These are phyloP conservation scores for Exophiala phaeomuriformis DNA, from an alignment of 2,329 filamentous ascomycete species.

Conservation along the genomic window DNA sequence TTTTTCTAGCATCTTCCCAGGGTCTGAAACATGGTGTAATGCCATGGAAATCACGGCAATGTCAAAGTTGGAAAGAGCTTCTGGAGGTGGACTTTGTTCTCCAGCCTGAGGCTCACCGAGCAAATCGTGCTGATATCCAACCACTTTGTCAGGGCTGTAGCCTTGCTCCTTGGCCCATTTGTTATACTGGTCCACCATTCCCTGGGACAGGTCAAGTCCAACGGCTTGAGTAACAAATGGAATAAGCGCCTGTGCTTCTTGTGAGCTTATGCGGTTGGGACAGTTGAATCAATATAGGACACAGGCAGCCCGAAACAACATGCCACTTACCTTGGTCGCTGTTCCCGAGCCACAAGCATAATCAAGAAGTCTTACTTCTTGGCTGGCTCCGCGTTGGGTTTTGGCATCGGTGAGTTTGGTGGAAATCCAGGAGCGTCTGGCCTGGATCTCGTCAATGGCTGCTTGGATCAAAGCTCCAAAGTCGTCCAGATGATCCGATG, in stretches of 20 bases:
- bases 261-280: too few relatives aligned
- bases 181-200: conserved; percentile 64
- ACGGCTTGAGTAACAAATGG: conserved; percentile 56
- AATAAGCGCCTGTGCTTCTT: conserved; percentile 42
- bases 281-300: too few relatives aligned
- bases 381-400: too few relatives aligned
- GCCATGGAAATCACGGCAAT: conserved; percentile 54
- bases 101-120: conserved; percentile 45
- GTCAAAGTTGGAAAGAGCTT: conserved; percentile 57
- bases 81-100: conserved; percentile 47
- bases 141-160: conserved; percentile 47
- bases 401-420: too few relatives aligned
- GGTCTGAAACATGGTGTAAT: conserved; percentile 61
- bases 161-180: conserved; percentile 47
- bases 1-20: conserved; percentile 50
- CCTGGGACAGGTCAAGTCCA: conserved; percentile 63
- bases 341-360: too few relatives aligned
- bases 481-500: too few relatives aligned
- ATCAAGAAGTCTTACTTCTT: too few relatives aligned
- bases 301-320: too few relatives aligned
- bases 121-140: conserved; percentile 53
- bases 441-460: too few relatives aligned
- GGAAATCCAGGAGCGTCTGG: too few relatives aligned
- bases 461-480: too few relatives aligned
- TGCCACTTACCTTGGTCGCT: too few relatives aligned